A percentile compares a stretch with the other conserved stretches of the same genome.
Evolutionary conservation across 176 grass and related monocot species (phyloP).

Genomic region (Secale cereale): DNA sequence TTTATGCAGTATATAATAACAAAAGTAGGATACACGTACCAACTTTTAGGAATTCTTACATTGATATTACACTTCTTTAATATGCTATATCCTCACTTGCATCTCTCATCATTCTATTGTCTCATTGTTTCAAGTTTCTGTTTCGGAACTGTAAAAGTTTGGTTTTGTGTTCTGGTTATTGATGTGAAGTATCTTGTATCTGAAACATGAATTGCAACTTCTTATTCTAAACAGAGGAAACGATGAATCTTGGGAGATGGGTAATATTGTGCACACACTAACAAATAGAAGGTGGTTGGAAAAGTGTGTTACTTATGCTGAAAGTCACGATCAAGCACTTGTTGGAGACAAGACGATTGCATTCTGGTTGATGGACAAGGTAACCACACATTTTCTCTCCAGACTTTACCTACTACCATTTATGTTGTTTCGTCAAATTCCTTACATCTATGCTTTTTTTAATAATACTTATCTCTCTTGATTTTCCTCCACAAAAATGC

Average conservation of each 20-base stretch:
- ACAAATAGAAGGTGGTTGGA: conserved; percentile 94
- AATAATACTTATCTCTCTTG: neutral
- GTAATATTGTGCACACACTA: conserved; percentile 81
- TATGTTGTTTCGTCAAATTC: neutral
- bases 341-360: conserved; percentile 99
- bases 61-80: neutral
- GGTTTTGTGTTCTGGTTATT: neutral
- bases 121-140: conserved; percentile 1
- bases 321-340: conserved; percentile 98
- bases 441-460: conserved; percentile 5
- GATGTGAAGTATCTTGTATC: neutral
- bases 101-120: neutral
- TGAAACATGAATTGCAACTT: neutral
- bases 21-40: neutral
- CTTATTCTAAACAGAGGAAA: conserved; percentile 37
- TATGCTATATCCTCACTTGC: neutral
- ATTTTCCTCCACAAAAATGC: neutral
- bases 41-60: neutral
- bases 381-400: conserved; percentile 24
- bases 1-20: neutral
- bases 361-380: conserved; percentile 93
- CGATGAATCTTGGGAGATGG: conserved; percentile 93
- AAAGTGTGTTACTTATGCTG: conserved; percentile 93
- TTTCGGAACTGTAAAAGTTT: neutral
- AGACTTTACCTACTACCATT: neutral